These are phyloP conservation scores for Starmerella sp. DNA, from an alignment of 805 yeast species.

Conservation along the genomic window DNA sequence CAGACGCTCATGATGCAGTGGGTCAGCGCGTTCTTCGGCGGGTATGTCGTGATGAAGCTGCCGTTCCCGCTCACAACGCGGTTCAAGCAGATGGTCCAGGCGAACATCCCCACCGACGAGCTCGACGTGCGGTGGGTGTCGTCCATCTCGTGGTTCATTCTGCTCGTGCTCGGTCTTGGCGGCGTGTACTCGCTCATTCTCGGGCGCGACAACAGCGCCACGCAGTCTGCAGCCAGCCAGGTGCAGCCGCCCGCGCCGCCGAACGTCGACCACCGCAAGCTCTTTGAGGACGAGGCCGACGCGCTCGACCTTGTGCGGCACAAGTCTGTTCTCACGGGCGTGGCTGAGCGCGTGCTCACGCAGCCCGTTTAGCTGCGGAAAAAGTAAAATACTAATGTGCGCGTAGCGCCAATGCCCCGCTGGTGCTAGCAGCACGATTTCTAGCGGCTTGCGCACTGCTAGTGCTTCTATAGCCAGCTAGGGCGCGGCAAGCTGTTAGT, in stretches of 20 bases:
- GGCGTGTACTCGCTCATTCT: conserved; percentile 66
- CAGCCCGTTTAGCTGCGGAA: conserved; percentile 1
- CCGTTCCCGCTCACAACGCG: conserved; percentile 87
- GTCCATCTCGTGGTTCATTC: conserved; percentile 91
- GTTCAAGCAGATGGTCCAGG: conserved; percentile 86
- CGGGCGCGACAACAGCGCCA: conserved; percentile 31
- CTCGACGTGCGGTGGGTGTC: conserved; percentile 87
- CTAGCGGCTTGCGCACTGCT: too few relatives aligned
- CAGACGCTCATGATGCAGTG: conserved; percentile 93
- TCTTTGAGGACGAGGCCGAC: conserved; percentile 63
- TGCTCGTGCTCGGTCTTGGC: conserved; percentile 70
- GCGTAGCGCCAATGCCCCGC: too few relatives aligned
- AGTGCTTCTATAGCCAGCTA: too few relatives aligned
- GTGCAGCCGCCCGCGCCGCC: neutral
- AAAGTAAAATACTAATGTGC: too few relatives aligned
- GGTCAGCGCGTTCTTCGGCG: conserved; percentile 88
- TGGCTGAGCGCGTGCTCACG: conserved; percentile 44
- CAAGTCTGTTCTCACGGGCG: conserved; percentile 44
- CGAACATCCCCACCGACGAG: conserved; percentile 72
- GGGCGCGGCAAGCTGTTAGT: too few relatives aligned
- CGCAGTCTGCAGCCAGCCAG: conserved; percentile 21
- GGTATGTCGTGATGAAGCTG: conserved; percentile 72
- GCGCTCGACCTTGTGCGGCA: conserved; percentile 54
- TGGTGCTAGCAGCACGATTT: too few relatives aligned
- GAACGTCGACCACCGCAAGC: conserved; percentile 38